Evolutionary conservation across 352 stramenopile genomes (phyloP), one percentile per base, ranked within the genome.

Genomic region (Globisporangium canariense): DNA sequence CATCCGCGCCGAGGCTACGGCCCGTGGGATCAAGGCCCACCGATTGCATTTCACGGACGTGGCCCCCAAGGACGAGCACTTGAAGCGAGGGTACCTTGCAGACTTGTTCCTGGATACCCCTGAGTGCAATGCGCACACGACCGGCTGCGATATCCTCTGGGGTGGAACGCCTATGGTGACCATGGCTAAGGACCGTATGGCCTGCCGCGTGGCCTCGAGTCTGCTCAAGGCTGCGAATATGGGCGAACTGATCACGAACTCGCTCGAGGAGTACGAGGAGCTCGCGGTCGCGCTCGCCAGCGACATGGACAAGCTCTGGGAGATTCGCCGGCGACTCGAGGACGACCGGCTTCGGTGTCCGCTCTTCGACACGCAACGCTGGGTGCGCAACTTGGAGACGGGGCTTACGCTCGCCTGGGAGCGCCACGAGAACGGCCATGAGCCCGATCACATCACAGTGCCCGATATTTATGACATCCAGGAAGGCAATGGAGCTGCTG

Each of bases 81-180:
- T 98, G 38, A 91, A 86, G 62, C 80, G 94, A 9, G 84, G 90
- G 2, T 91, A 88, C 61, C 64, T 92, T 45, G 93, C 90, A 18
- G 93, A 98, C 81, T 68, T 98, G 25, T 97, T 98, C 58, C 65
- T 98, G 6, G 94, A 98, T 66, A 98, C 94, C 2, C 79, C 86
- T 4, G 77, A 88, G 60, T 98, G 83, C 69, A 98, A 98, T 65
- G 93, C 90, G 2, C 89, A 97, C 69, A 97, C 93, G 9, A 98
- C 91, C 0, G 91, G 81, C 3, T 97, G 89, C 55, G 93, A 98
- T 56, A 96, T 97, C 43, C 70, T 98, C 28, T 98, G 92, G 94
- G 86, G 82, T 4, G 82, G 80, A 2, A 97, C 90, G 25, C 94
- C 94, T 13, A 91, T 98, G 75, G 72, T 98, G 58, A 97, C 91